Evolutionary conservation across 1,284 basidiomycete species (phyloP), one percentile per base, ranked within the genome.

Genomic region (Mycosarcoma maydis): DNA sequence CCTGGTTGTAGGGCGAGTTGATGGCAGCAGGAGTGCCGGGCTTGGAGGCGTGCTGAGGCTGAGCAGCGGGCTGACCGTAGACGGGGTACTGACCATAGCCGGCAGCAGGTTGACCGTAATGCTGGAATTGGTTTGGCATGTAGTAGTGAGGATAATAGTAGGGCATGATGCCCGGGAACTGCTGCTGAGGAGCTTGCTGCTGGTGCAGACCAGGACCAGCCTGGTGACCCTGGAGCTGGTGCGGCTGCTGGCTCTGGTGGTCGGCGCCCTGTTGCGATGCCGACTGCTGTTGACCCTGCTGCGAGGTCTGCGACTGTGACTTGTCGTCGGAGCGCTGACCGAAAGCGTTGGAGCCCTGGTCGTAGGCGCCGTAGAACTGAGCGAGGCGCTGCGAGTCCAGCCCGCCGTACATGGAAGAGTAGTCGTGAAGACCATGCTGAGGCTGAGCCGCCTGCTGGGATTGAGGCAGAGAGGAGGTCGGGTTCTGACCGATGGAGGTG

Each of bases 81-180:
- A 80, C 62, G 29, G 78, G 77, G 62, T 80, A 81, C 73, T 80
- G 78, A 26, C 77, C 78, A 59, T 80, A 81, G 41, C 76, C 79
- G 14, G 70, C 75, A 8, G 71, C 65, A 14, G 78, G 80, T 65
- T 80, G 79, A 20, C 55, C 78, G 61, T 79, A 81, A 64, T 80
- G 80, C 66, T 80, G 78, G 77, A 80, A 81, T 61, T 81, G 80
- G 72, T 76, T 77, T 27, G 78, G 79, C 69, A 80, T 71, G 70
- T 81, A 81, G 77, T 81, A 81, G 49, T 77, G 77, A 11, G 79
- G 78, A 64, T 81, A 81, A 76, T 81, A 81, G 69, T 78, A 78
- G 17, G 80, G 80, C 76, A 80, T 78, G 58, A 80, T 69, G 48
- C 77, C 76, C 8, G 78, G 75, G 75, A 72, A 81, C 33, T 72